Conservation (phyloP, 129 eudicot species). For the Chrysanthemum seticuspe region DNA sequence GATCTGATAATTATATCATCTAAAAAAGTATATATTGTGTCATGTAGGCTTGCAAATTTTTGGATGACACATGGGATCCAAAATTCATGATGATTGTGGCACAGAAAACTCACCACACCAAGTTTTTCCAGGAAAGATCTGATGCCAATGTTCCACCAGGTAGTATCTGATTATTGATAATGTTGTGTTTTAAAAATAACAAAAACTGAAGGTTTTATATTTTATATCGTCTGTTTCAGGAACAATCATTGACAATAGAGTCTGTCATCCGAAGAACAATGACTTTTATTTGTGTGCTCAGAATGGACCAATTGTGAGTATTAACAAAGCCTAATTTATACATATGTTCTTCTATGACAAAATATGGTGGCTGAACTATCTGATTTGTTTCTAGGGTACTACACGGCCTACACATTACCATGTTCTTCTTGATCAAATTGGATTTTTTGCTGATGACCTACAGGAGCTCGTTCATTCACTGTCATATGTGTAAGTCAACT, state of each 20-base stretch:
- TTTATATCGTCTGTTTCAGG: constrained; percentile 33
- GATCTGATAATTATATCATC: too few relatives aligned
- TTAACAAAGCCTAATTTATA: too few relatives aligned
- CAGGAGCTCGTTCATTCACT: constrained; percentile 77
- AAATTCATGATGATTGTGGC: constrained; percentile 67
- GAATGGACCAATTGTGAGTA: constrained; percentile 75
- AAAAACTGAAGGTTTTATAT: not conserved
- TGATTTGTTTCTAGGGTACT: constrained; percentile 46
- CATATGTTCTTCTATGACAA: too few relatives aligned
- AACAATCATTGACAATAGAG: constrained; percentile 56
- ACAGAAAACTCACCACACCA: constrained; percentile 75
- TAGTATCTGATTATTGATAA: too few relatives aligned
- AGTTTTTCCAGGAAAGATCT: too few relatives aligned
- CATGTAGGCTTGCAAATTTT: constrained; percentile 44
- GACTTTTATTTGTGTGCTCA: constrained; percentile 85
- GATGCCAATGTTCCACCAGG: too few relatives aligned
- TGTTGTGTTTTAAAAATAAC: too few relatives aligned
- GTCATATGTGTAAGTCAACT: constrained; percentile 64
- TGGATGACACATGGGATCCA: constrained; percentile 42
- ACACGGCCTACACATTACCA: constrained; percentile 84
- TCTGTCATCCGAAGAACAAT: constrained; percentile 67
- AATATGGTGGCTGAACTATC: not conserved
- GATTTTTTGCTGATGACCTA: constrained; percentile 62
- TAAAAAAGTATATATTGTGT: too few relatives aligned
- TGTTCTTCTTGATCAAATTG: constrained; percentile 69